phyloP scores from a whole-genome alignment of 1,139 yeast species.

The Pichia sp. region DNA sequence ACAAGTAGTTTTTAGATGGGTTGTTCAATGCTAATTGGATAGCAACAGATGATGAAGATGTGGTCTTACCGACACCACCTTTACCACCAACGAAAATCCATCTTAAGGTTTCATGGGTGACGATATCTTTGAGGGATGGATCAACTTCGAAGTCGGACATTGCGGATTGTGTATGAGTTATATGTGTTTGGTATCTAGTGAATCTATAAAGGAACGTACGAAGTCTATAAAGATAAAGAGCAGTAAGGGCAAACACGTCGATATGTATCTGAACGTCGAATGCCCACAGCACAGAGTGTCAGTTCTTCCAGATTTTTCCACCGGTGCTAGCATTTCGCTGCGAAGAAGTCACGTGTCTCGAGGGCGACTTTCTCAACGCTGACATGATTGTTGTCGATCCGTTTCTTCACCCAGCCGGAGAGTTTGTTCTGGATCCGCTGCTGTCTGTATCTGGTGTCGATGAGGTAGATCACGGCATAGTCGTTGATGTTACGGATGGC shows the following conservation, averaged over 20 bases:
- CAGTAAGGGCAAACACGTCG: no score
- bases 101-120: slow-evolving; percentile 68
- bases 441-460: slow-evolving; percentile 60
- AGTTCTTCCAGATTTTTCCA: background rate
- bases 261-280: no score
- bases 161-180: no score
- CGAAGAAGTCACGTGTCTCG: slow-evolving; percentile 12
- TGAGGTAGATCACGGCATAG: slow-evolving; percentile 69
- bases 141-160: slow-evolving; percentile 47
- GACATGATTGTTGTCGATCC: slow-evolving; percentile 30
- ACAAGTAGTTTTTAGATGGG: slow-evolving; percentile 75
- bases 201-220: no score
- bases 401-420: slow-evolving; percentile 72
- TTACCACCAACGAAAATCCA: slow-evolving; percentile 99
- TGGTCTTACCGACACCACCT: slow-evolving; percentile 99
- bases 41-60: slow-evolving; percentile 94
- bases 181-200: no score
- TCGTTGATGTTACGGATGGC: slow-evolving; percentile 85
- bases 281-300: no score
- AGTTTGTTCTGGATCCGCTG: slow-evolving; percentile 56
- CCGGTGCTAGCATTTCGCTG: no score
- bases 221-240: no score
- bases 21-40: slow-evolving; percentile 83
- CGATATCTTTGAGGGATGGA: slow-evolving; percentile 65
- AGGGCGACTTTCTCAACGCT: background rate